These are phyloP conservation scores for Periconia sp. DNA, from an alignment of 2,329 filamentous ascomycete species.

Conservation along the genomic window DNA sequence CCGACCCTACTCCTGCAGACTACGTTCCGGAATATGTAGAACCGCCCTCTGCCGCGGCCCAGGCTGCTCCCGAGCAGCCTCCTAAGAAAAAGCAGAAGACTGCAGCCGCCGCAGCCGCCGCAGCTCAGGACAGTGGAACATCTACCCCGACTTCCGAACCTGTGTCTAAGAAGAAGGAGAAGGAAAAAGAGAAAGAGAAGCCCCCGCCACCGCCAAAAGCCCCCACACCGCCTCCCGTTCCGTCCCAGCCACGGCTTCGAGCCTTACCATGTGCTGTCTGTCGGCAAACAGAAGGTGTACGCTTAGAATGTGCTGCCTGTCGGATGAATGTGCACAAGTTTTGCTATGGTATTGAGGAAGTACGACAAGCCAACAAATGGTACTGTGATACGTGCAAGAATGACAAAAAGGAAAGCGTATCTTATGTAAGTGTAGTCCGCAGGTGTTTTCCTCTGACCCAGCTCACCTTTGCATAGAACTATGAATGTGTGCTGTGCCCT, in stretches of 20 bases:
- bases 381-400: slow-evolving; percentile 94
- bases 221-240: slow-evolving; percentile 62
- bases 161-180: slow-evolving; percentile 43
- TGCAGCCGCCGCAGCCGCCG: slow-evolving; percentile 42
- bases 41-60: slow-evolving; percentile 22
- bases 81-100: slow-evolving; percentile 64
- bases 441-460: not conserved
- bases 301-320: slow-evolving; percentile 80
- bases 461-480: slow-evolving; percentile 59
- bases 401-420: slow-evolving; percentile 87
- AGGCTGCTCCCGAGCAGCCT: slow-evolving; percentile 52
- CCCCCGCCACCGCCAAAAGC: slow-evolving; percentile 50
- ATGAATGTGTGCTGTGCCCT: slow-evolving; percentile 91
- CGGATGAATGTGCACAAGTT: slow-evolving; percentile 86
- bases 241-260: slow-evolving; percentile 77
- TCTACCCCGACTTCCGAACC: slow-evolving; percentile 29
- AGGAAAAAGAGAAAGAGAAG: slow-evolving; percentile 41
- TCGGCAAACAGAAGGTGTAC: slow-evolving; percentile 62
- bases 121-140: slow-evolving; percentile 48
- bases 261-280: slow-evolving; percentile 85
- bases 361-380: slow-evolving; percentile 74
- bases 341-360: slow-evolving; percentile 85
- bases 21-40: slow-evolving; percentile 32
- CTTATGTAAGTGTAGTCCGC: slow-evolving; percentile 65
- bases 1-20: slow-evolving; percentile 29